phyloP scores from a whole-genome alignment of 805 yeast species.

The Metschnikowia anglica region DNA sequence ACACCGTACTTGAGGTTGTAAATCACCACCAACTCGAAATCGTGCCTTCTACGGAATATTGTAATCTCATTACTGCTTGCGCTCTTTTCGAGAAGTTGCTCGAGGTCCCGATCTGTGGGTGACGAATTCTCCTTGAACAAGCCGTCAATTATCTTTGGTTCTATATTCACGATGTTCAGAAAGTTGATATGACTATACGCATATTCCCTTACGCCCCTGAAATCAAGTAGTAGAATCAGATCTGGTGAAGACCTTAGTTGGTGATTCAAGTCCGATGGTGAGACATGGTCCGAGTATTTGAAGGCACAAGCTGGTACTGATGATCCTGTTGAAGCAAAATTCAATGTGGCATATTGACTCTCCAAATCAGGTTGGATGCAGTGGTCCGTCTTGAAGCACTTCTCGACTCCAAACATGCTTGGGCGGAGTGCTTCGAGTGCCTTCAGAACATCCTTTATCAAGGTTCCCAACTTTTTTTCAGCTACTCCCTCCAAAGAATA shows the following conservation, averaged over 20 bases:
- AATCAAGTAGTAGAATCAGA: slow-evolving; percentile 63
- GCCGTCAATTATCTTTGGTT: slow-evolving; percentile 46
- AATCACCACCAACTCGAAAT: slow-evolving; percentile 62
- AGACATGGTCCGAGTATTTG: slow-evolving; percentile 10
- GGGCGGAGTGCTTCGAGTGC: slow-evolving; percentile 7
- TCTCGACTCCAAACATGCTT: slow-evolving; percentile 1
- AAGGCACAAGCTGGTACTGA: background rate
- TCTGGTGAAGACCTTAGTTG: slow-evolving; percentile 9
- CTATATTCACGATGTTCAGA: slow-evolving; percentile 65
- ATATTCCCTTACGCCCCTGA: slow-evolving; percentile 60
- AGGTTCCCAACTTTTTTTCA: background rate
- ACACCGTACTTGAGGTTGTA: slow-evolving; percentile 52
- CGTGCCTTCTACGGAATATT: slow-evolving; percentile 51
- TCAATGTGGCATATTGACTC: slow-evolving; percentile 4
- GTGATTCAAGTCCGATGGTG: slow-evolving; percentile 14
- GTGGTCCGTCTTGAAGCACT: background rate
- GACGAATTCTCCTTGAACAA: slow-evolving; percentile 30
- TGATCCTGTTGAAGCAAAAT: background rate
- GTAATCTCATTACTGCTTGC: slow-evolving; percentile 33
- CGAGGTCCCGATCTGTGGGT: slow-evolving; percentile 63
- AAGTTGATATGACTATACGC: slow-evolving; percentile 62
- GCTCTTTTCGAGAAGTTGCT: slow-evolving; percentile 53
- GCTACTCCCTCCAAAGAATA: background rate
- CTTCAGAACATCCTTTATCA: slow-evolving; percentile 3
- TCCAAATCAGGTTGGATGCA: slow-evolving; percentile 3